A percentile compares a stretch with the other conserved stretches of the same genome.
Conservation (phyloP, 2,329 filamentous ascomycete species). For the Fusarium globosum region DNA sequence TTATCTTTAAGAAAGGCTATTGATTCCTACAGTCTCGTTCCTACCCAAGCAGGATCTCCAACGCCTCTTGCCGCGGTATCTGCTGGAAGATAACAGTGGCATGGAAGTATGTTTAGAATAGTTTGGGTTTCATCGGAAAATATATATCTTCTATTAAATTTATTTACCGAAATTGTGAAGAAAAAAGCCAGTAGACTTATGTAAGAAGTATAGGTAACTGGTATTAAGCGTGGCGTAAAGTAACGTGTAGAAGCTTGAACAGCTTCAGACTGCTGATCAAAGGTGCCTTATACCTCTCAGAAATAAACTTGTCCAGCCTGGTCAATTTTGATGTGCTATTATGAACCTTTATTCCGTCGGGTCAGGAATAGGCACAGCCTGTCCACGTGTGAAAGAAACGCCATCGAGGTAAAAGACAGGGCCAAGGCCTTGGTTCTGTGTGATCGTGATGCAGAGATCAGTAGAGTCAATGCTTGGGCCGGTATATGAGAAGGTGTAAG, state of each 20-base stretch:
- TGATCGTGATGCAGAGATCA: neutral
- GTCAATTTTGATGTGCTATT: fast-evolving
- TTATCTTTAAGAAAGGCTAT: too few relatives aligned
- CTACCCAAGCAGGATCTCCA: neutral
- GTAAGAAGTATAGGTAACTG: neutral
- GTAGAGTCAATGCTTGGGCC: neutral
- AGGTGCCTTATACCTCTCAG: fast-evolving
- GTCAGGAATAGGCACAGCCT: neutral
- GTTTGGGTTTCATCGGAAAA: fast-evolving
- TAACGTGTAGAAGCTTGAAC: neutral
- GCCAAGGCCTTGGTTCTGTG: neutral
- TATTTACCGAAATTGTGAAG: fast-evolving
- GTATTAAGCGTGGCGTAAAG: fast-evolving
- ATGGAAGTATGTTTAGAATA: too few relatives aligned
- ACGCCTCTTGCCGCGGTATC: fast-evolving
- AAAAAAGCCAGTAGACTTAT: neutral
- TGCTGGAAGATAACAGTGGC: too few relatives aligned
- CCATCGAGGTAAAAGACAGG: neutral
- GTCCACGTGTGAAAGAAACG: neutral
- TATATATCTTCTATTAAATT: neutral
- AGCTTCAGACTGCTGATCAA: fast-evolving
- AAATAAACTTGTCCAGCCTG: fast-evolving
- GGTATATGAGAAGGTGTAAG: neutral
- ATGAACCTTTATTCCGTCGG: neutral
- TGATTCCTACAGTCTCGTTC: fast-evolving